Evolutionary conservation across 306 rosid species (phyloP), one percentile per base, ranked within the genome.

Genomic region (Quercus bicolor): DNA sequence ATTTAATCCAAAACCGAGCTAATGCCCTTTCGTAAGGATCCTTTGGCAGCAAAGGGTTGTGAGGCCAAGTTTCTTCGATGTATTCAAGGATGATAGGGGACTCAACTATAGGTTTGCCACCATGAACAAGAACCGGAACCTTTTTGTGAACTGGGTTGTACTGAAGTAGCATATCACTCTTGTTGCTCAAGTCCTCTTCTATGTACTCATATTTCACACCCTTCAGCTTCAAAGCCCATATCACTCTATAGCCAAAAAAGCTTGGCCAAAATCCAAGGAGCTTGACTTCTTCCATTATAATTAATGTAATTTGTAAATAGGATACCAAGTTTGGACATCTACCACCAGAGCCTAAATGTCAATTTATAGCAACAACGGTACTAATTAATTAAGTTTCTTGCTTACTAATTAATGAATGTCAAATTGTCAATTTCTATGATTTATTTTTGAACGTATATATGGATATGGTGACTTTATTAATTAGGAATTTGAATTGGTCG

Each of bases 1-100:
- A 80, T 45, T 52, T 65, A 14, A 69, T 77, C 79, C 83, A 80
- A 10, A 80, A 80, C 66, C 51, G 34, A 33, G 78, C 69, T 31
- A 10, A 2, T 3, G 75, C 74, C 60, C 43, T 80, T 33, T 80
- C 20, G 28, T 19, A 18, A 6, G 78, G 75, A 16, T 74, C 70
- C n/a, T 65, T 51, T 6, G 70, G 79, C 28, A 80, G 75, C 26
- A 80, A 28, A 15, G 83, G 48, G 5, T 64, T 74, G 0, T 54
- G 78, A 6, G 83, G 53, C 75, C 69, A 74, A 64, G 7, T 23
- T 43, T 72, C 76, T 6, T 72, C 75, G 28, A 52, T 72, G 45
- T 72, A 72, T 33, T 72, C 59, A 16, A 72, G 37, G 53, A 72
- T 52, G 19, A 43, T n/a, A 13, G 9, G 51, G 7, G 75, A 48